These are phyloP conservation scores for Zygosaccharomyces pseudobailii DNA, from an alignment of 1,139 yeast species.

Conservation along the genomic window DNA sequence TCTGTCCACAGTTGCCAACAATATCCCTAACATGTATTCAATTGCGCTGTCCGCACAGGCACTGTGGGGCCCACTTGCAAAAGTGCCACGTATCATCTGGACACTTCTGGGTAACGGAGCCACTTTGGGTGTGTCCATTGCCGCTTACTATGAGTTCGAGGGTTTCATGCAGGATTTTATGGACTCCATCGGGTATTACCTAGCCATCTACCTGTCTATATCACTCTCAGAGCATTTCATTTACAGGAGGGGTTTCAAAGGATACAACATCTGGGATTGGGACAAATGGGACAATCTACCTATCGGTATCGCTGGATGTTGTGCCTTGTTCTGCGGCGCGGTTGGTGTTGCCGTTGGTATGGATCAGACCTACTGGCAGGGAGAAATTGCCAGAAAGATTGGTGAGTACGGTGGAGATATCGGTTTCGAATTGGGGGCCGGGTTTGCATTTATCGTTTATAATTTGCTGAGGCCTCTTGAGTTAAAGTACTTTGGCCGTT, in stretches of 20 bases:
- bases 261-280: constrained; percentile 62
- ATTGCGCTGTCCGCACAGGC: constrained; percentile 83
- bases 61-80: constrained; percentile 64
- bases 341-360: constrained; percentile 86
- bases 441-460: constrained; percentile 63
- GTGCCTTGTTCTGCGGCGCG: constrained; percentile 77
- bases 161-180: constrained; percentile 76
- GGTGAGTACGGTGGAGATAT: constrained; percentile 79
- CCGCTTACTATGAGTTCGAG: constrained; percentile 74
- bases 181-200: constrained; percentile 87
- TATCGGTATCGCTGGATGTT: constrained; percentile 67
- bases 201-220: constrained; percentile 77
- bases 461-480: constrained; percentile 65
- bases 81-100: constrained; percentile 80
- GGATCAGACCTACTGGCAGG: constrained; percentile 79
- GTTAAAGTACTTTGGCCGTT: constrained; percentile 47
- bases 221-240: constrained; percentile 72
- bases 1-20: constrained; percentile 81
- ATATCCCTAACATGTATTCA: constrained; percentile 92
- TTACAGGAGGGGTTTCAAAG: constrained; percentile 57
- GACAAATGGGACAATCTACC: constrained; percentile 56
- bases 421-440: constrained; percentile 76
- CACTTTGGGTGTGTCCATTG: constrained; percentile 80
- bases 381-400: constrained; percentile 58
- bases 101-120: constrained; percentile 69